phyloP scores from a whole-genome alignment of 495 filamentous ascomycete species.

The Tuber borchii region DNA sequence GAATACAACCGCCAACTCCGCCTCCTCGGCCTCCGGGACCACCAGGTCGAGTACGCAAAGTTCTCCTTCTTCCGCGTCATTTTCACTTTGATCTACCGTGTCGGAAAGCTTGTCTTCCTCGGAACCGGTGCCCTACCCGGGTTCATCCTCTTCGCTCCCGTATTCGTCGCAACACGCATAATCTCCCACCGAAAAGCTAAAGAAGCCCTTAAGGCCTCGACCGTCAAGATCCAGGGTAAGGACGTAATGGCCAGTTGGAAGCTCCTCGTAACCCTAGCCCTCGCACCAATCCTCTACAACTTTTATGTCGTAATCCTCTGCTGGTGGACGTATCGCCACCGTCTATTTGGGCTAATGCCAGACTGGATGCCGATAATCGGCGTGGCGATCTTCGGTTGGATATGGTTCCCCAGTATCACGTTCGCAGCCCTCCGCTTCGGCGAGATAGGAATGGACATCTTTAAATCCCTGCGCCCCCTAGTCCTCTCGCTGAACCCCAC shows the following conservation, averaged over 20 bases:
- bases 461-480: conserved; percentile 87
- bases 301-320: conserved; percentile 68
- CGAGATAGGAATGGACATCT: conserved; percentile 94
- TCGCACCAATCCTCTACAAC: conserved; percentile 80
- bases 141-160: conserved; percentile 75
- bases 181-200: conserved; percentile 87
- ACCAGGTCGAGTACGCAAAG: conserved; percentile 89
- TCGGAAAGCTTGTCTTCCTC: conserved; percentile 67
- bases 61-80: conserved; percentile 70
- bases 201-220: conserved; percentile 83
- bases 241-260: conserved; percentile 99
- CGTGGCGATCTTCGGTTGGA: conserved; percentile 63
- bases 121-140: conserved; percentile 80
- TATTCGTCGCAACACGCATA: conserved; percentile 82
- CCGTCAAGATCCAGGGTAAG: conserved; percentile 85
- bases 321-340: conserved; percentile 71
- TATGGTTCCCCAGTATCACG: conserved; percentile 80
- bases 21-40: conserved; percentile 79
- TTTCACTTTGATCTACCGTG: conserved; percentile 68
- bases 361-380: conserved; percentile 72
- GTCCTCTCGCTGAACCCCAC: conserved; percentile 80
- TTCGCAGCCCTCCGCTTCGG: conserved; percentile 93
- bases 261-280: conserved; percentile 78
- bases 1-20: conserved; percentile 85
- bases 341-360: conserved; percentile 70